These are phyloP conservation scores for Backusella tarrabulga DNA, from an alignment of 192 early-diverging fungal genomes.

Conservation along the genomic window DNA sequence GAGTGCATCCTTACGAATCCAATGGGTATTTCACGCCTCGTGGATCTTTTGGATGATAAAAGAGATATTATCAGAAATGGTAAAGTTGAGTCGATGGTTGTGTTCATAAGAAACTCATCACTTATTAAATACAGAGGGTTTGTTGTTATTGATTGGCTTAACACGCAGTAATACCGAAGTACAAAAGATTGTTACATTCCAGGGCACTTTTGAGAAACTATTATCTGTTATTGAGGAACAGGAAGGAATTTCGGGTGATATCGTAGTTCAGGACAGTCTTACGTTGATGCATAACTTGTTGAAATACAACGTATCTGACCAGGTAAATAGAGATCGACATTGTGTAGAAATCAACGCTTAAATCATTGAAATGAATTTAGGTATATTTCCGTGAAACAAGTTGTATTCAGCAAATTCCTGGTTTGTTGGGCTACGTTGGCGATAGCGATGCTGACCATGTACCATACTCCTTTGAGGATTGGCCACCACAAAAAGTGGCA, in stretches of 20 bases:
- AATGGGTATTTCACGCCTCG: conserved; percentile 80
- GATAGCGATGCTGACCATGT: conserved; percentile 41
- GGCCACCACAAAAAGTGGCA: conserved; percentile 80
- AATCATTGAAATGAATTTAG: conserved; percentile 27
- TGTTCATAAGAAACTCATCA: neutral
- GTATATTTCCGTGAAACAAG: conserved; percentile 97
- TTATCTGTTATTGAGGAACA: conserved; percentile 88
- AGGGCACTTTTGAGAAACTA: conserved; percentile 94
- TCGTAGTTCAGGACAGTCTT: conserved; percentile 96
- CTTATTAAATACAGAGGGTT: conserved; percentile 64
- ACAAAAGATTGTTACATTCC: conserved; percentile 99
- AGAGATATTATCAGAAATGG: conserved; percentile 97
- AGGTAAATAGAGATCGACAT: conserved; percentile 49
- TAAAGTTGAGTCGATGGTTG: conserved; percentile 13
- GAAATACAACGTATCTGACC: conserved; percentile 96
- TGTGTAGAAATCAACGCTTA: neutral
- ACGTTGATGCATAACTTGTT: conserved; percentile 91
- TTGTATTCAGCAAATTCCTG: conserved; percentile 87
- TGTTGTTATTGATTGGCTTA: conserved; percentile 87
- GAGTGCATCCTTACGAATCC: conserved; percentile 86
- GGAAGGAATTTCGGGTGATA: conserved; percentile 88
- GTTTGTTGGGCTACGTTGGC: conserved; percentile 59
- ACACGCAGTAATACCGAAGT: conserved; percentile 94
- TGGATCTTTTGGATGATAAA: conserved; percentile 91
- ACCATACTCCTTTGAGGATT: conserved; percentile 52